A percentile compares a stretch with the other conserved stretches of the same genome.
Evolutionary conservation across 306 rosid genomes (phyloP).

Genomic region (Adenanthera pavonina): DNA sequence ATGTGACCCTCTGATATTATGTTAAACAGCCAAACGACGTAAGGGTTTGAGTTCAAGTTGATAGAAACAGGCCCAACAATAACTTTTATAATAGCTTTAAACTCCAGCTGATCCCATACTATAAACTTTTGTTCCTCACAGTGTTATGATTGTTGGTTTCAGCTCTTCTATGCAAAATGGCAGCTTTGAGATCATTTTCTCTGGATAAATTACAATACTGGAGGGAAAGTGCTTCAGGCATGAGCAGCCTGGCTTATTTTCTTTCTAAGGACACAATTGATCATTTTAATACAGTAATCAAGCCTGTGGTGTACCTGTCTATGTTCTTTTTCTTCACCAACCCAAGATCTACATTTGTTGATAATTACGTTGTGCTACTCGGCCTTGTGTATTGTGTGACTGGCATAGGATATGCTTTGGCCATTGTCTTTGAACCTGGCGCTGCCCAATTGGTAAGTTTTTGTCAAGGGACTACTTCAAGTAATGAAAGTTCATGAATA

Average conservation of each 20-base stretch:
- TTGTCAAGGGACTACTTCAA: constrained; percentile 1
- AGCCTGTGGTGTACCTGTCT: constrained; percentile 91
- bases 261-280: constrained; percentile 92
- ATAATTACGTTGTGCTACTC: constrained; percentile 72
- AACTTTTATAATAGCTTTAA: background rate
- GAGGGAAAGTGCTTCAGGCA: constrained; percentile 95
- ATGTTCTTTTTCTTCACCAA: constrained; percentile 92
- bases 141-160: constrained; percentile 46
- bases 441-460: constrained; percentile 92
- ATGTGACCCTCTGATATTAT: background rate
- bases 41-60: background rate
- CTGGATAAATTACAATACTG: constrained; percentile 79
- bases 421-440: constrained; percentile 84
- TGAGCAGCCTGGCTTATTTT: constrained; percentile 96
- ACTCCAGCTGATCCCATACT: background rate
- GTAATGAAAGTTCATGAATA: constrained; percentile 1
- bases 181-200: constrained; percentile 93
- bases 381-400: constrained; percentile 96
- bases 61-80: background rate
- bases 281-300: constrained; percentile 76
- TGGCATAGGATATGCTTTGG: constrained; percentile 87
- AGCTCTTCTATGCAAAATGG: constrained; percentile 96
- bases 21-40: background rate
- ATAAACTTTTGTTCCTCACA: constrained; percentile 32
- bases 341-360: constrained; percentile 84